phyloP scores from a whole-genome alignment of 2,329 filamentous ascomycete species.

The Xylariaceae sp. region DNA sequence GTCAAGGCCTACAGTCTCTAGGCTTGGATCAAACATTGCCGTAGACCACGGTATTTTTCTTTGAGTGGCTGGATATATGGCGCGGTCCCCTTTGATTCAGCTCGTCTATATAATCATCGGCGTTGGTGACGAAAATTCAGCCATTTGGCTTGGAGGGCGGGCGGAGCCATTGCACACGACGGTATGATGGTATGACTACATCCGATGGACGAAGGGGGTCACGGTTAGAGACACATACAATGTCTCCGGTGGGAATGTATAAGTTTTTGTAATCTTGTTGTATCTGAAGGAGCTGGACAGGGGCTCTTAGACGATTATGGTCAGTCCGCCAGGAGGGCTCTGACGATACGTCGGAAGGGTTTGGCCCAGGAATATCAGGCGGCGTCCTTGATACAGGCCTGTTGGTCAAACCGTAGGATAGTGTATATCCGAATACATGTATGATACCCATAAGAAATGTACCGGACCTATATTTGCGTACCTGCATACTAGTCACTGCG shows the following conservation, averaged over 20 bases:
- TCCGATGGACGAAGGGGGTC: conserved; percentile 27
- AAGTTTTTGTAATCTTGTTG: conserved; percentile 6
- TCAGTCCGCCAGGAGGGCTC: background rate
- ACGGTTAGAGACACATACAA: conserved; percentile 11
- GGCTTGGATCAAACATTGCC: conserved; percentile 20
- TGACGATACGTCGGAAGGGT: background rate
- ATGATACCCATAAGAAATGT: background rate
- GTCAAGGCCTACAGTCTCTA: conserved; percentile 37
- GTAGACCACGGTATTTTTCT: background rate
- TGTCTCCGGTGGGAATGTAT: conserved; percentile 16
- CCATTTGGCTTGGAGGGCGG: conserved; percentile 15
- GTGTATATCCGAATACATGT: background rate
- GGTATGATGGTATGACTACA: conserved; percentile 32
- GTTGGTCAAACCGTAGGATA: background rate
- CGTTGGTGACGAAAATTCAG: conserved; percentile 10
- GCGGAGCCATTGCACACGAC: conserved; percentile 20
- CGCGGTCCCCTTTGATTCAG: background rate
- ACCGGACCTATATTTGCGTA: too few relatives aligned
- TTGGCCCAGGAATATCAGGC: background rate
- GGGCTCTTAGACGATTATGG: background rate
- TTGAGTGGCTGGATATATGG: background rate
- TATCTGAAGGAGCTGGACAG: background rate
- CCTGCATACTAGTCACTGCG: too few relatives aligned
- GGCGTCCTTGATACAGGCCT: background rate
- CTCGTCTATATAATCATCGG: conserved; percentile 16